Percentiles rank a stretch among this genome's conserved stretches.
Conservation (phyloP, 768 basidiomycete genomes). For the Lenzites betulinus region DNA sequence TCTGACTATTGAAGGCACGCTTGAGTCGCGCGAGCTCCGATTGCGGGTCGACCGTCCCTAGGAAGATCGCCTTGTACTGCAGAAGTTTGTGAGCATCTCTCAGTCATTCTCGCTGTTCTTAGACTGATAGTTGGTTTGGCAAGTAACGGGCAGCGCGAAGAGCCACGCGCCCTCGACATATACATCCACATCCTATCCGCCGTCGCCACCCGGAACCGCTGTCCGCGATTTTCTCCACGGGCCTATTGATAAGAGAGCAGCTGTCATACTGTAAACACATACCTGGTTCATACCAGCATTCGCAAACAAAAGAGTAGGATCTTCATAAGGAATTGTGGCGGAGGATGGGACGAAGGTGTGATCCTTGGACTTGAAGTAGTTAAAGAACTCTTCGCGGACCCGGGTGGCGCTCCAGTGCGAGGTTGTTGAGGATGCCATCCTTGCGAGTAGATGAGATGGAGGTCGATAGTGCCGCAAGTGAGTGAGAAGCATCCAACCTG, state of each 20-base stretch:
- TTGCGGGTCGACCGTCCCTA: conserved; percentile 96
- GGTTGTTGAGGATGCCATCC: conserved; percentile 22
- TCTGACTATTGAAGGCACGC: conserved; percentile 95
- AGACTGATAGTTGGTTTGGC: too few species aligned
- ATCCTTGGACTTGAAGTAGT: conserved; percentile 76
- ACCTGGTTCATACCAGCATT: conserved; percentile 99
- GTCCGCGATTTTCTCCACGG: too few species aligned
- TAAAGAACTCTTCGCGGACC: conserved; percentile 88
- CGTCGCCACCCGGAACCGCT: too few species aligned
- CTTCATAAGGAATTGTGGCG: conserved; percentile 93
- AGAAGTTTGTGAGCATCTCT: neutral
- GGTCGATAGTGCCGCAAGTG: conserved; percentile 19
- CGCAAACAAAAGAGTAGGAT: conserved; percentile 95
- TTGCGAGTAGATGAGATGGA: conserved; percentile 10
- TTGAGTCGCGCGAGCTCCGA: conserved; percentile 89
- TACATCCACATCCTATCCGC: too few species aligned
- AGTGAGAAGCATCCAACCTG: conserved; percentile 18
- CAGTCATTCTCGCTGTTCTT: too few species aligned
- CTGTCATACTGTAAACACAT: conserved; percentile 16
- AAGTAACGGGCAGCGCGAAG: too few species aligned
- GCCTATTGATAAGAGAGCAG: too few species aligned
- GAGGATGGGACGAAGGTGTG: conserved; percentile 93
- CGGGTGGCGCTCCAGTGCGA: conserved; percentile 73
- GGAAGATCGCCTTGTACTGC: conserved; percentile 95
- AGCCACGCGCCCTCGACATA: too few species aligned